Conservation (phyloP, 345 rosid genomes). For the Pistacia atlantica region DNA sequence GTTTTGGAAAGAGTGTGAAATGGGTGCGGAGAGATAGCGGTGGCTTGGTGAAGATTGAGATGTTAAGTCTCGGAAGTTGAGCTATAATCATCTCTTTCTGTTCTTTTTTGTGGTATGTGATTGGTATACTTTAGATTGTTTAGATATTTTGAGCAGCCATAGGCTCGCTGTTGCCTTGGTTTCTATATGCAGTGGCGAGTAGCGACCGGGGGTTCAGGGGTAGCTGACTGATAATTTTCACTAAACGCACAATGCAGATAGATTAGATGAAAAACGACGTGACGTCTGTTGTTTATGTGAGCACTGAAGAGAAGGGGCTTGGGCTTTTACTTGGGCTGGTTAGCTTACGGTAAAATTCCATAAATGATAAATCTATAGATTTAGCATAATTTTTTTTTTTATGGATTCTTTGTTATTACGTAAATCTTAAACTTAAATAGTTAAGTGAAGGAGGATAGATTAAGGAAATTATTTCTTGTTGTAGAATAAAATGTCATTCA, state of each 20-base stretch:
- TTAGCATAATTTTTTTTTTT: too few species aligned
- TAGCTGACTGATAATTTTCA: background rate
- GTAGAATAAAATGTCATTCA: too few species aligned
- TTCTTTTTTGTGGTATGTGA: background rate
- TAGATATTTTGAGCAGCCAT: slow-evolving; percentile 23
- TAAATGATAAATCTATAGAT: too few species aligned
- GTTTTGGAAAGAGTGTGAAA: slow-evolving; percentile 35
- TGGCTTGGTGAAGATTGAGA: slow-evolving; percentile 36
- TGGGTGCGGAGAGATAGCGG: slow-evolving; percentile 26
- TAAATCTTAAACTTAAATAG: too few species aligned
- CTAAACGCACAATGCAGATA: background rate
- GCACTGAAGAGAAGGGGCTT: too few species aligned
- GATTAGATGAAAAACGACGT: too few species aligned
- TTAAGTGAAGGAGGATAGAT: too few species aligned
- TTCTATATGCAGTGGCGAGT: background rate
- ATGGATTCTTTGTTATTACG: too few species aligned
- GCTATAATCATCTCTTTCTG: slow-evolving; percentile 32
- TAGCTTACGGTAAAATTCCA: too few species aligned
- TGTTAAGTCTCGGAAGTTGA: slow-evolving; percentile 52
- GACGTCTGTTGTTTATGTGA: too few species aligned
- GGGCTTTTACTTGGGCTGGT: too few species aligned
- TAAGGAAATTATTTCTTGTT: too few species aligned
- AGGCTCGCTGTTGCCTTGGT: background rate
- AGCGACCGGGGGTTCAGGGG: background rate
- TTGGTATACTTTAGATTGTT: background rate